A percentile compares a stretch with the other conserved stretches of the same genome.
These are phyloP conservation scores for Saccharomyces pastorianus DNA, from an alignment of 1,139 yeast genomes.

Conservation along the genomic window DNA sequence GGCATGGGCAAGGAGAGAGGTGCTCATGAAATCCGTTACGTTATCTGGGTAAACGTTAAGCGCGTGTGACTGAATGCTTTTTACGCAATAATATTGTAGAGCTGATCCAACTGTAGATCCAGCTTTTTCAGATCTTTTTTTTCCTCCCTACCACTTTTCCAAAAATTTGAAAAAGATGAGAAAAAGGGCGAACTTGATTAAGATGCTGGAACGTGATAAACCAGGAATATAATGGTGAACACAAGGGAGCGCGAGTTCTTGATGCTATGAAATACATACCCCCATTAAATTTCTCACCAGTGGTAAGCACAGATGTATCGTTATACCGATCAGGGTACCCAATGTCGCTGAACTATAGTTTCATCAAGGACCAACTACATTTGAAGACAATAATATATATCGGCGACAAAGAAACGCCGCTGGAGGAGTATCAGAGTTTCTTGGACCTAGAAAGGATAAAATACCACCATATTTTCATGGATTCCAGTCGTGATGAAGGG, in stretches of 20 bases:
- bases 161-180: background rate
- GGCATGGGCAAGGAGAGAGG: too few species aligned
- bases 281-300: slow-evolving; percentile 82
- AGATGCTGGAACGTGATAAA: background rate
- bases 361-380: slow-evolving; percentile 53
- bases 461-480: slow-evolving; percentile 57
- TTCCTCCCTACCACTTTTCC: background rate
- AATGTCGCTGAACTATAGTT: slow-evolving; percentile 73
- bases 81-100: too few species aligned
- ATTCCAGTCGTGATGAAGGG: slow-evolving; percentile 70
- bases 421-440: slow-evolving; percentile 62
- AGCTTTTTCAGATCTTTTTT: background rate
- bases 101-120: background rate
- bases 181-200: background rate
- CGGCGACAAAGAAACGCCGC: slow-evolving; percentile 63
- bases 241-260: background rate
- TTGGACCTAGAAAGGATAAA: slow-evolving; percentile 42
- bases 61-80: too few species aligned
- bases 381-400: slow-evolving; percentile 74
- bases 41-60: too few species aligned
- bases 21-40: too few species aligned
- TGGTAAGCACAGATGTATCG: slow-evolving; percentile 54
- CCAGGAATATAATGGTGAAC: background rate
- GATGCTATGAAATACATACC: slow-evolving; percentile 48
- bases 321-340: slow-evolving; percentile 93